Evolutionary conservation across 2,329 filamentous ascomycete genomes (phyloP).

Genomic region (Fusarium sp.): DNA sequence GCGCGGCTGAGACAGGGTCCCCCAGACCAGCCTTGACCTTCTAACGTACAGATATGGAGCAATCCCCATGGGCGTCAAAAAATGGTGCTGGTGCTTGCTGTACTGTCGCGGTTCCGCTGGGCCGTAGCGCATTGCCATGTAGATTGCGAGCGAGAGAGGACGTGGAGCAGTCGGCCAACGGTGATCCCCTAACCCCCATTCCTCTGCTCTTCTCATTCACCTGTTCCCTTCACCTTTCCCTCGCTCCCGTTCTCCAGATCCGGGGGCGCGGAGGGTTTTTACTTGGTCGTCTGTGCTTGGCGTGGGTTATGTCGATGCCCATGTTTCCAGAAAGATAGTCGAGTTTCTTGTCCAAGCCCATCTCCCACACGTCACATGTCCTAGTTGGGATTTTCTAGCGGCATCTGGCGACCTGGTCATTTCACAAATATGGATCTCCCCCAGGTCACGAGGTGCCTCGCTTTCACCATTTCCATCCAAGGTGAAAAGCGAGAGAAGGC

Average conservation of each 20-base stretch:
- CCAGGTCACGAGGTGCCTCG: slow-evolving; percentile 32
- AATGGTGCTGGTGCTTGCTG: slow-evolving; percentile 8
- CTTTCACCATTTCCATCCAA: slow-evolving; percentile 31
- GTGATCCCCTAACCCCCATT: slow-evolving; percentile 6
- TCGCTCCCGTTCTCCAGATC: slow-evolving; percentile 28
- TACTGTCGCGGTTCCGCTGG: slow-evolving; percentile 42
- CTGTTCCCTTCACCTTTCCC: slow-evolving; percentile 19
- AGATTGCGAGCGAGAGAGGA: slow-evolving; percentile 7
- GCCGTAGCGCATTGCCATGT: slow-evolving; percentile 39
- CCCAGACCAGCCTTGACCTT: slow-evolving; percentile 24
- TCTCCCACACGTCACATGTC: slow-evolving; percentile 28
- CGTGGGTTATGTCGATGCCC: slow-evolving; percentile 7
- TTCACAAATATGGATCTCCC: slow-evolving; percentile 13
- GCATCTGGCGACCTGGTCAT: slow-evolving; percentile 28
- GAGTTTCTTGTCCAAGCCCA: not conserved
- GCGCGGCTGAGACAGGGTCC: slow-evolving; percentile 27
- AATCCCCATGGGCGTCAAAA: slow-evolving; percentile 12
- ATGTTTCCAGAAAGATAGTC: slow-evolving; percentile 31
- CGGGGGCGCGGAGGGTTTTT: slow-evolving; percentile 32
- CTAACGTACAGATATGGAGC: slow-evolving; percentile 18
- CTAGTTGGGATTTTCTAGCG: slow-evolving; percentile 23
- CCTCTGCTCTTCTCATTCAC: slow-evolving; percentile 4
- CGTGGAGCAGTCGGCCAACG: not conserved
- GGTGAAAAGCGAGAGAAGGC: slow-evolving; percentile 28
- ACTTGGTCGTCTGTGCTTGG: slow-evolving; percentile 5